Evolutionary conservation across 2,329 filamentous ascomycete species (phyloP), one percentile per base, ranked within the genome.

Genomic region (Fusarium coicis): DNA sequence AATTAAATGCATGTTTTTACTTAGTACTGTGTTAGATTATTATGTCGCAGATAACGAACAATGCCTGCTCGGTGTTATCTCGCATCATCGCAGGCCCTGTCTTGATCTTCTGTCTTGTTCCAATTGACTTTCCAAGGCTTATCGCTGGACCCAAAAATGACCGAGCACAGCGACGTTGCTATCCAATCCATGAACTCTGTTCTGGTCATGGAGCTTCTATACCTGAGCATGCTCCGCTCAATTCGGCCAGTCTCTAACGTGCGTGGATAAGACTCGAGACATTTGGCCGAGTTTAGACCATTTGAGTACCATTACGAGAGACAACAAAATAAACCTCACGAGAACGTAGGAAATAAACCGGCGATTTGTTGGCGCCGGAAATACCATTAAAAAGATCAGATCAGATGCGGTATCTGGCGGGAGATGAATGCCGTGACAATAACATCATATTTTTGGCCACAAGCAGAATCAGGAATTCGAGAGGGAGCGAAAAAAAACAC

Each of bases 251-350:
- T 69, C 57, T 65, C 59, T 58, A 18, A 60, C 39, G 30, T 40
- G 50, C 66, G 66, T 68, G 66, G 66, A 69, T 70, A 65, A 53
- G 16, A 44, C 34, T 57, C 36, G 37, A 68, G 32, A 44, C 32
- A 69, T 69, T 69, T 69, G 66, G 44, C 66, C 66, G 66, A 69
- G 66, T 70, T 43, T 70, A 19, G 46, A 69, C 66, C 66, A 69
- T 70, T 70, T 28, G 56, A 63, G 26, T 46, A 52, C n/a, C 30
- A 19, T 50, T 23, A 50, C 63, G 57, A 55, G 50, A 47, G 40
- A 61, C 68, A 53, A 16, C 23, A 26, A 28, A n/a, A 46, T 39
- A 39, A 34, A 50, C 40, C 32, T 18, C 28, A 32, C 18, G n/a
- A 37, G 40, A 49, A 32, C 8, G 19, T 5, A 16, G 30, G 55